Percentiles rank a stretch among this genome's conserved stretches.
phyloP scores from a whole-genome alignment of 768 basidiomycete species.

The Calocybe indica region DNA sequence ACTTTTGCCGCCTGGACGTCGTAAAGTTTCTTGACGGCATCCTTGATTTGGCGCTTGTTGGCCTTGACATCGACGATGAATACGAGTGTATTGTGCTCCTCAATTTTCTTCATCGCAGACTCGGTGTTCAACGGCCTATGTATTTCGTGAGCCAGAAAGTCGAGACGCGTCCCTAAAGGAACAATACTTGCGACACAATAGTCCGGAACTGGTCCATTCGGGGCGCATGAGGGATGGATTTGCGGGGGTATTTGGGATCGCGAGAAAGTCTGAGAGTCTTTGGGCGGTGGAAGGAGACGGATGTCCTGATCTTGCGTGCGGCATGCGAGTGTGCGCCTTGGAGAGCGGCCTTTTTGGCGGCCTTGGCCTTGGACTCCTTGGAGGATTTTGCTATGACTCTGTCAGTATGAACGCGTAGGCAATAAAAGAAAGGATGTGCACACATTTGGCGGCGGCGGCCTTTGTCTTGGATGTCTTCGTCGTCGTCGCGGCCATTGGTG shows the following conservation, averaged over 20 bases:
- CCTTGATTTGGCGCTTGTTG: constrained; percentile 99
- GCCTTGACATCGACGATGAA: constrained; percentile 94
- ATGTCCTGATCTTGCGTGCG: constrained; percentile 75
- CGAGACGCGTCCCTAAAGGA: not conserved
- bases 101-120: constrained; percentile 99
- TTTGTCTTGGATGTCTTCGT: constrained; percentile 2
- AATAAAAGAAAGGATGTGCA: not conserved
- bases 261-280: constrained; percentile 86
- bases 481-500: constrained; percentile 2
- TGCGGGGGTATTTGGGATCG: constrained; percentile 91
- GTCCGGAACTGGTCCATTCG: constrained; percentile 97
- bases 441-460: not conserved
- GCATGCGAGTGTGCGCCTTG: constrained; percentile 77
- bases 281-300: constrained; percentile 93
- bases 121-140: constrained; percentile 86
- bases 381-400: constrained; percentile 19
- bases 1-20: constrained; percentile 94
- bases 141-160: constrained; percentile 3
- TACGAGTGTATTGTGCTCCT: constrained; percentile 98
- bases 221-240: constrained; percentile 85
- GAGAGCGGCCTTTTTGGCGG: constrained; percentile 94
- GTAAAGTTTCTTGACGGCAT: constrained; percentile 98
- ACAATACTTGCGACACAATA: constrained; percentile 70
- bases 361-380: constrained; percentile 74
- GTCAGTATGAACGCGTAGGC: not conserved